Evolutionary conservation across 1,284 basidiomycete genomes (phyloP).

Genomic region (Sporisorium graminicola): DNA sequence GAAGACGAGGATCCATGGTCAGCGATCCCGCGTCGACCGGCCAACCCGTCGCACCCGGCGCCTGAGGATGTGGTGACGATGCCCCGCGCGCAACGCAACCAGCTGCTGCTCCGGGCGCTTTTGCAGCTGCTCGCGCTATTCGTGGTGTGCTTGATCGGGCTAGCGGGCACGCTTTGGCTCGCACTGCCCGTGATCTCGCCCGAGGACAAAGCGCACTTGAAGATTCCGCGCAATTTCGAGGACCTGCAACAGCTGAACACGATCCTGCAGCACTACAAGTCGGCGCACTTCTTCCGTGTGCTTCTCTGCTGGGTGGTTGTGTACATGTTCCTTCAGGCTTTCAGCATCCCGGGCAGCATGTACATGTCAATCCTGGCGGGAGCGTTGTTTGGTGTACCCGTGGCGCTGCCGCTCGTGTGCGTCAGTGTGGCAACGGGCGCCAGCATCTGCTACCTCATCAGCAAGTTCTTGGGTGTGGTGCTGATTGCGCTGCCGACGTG

Average conservation of each 20-base stretch:
- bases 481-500: slow-evolving; percentile 76
- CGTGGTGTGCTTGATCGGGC: slow-evolving; percentile 45
- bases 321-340: slow-evolving; percentile 94
- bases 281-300: slow-evolving; percentile 68
- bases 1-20: slow-evolving; percentile 41
- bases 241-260: slow-evolving; percentile 69
- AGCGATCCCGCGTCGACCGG: slow-evolving; percentile 20
- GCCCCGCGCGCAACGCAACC: slow-evolving; percentile 24
- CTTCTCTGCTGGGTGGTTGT: slow-evolving; percentile 72
- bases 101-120: slow-evolving; percentile 47
- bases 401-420: slow-evolving; percentile 90
- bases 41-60: not conserved
- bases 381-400: slow-evolving; percentile 92
- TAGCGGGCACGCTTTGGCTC: slow-evolving; percentile 55
- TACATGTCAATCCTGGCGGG: slow-evolving; percentile 96
- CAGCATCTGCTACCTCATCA: slow-evolving; percentile 91
- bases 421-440: slow-evolving; percentile 91
- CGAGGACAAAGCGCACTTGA: slow-evolving; percentile 57
- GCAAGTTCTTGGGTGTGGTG: slow-evolving; percentile 79
- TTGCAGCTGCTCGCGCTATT: slow-evolving; percentile 52
- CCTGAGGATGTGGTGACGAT: not conserved
- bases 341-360: slow-evolving; percentile 96
- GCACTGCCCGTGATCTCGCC: slow-evolving; percentile 54
- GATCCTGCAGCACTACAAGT: slow-evolving; percentile 70
- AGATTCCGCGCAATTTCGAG: slow-evolving; percentile 70